These are phyloP conservation scores for Cryptosporidium xiaoi DNA, from an alignment of 169 alveolate species.

Conservation along the genomic window DNA sequence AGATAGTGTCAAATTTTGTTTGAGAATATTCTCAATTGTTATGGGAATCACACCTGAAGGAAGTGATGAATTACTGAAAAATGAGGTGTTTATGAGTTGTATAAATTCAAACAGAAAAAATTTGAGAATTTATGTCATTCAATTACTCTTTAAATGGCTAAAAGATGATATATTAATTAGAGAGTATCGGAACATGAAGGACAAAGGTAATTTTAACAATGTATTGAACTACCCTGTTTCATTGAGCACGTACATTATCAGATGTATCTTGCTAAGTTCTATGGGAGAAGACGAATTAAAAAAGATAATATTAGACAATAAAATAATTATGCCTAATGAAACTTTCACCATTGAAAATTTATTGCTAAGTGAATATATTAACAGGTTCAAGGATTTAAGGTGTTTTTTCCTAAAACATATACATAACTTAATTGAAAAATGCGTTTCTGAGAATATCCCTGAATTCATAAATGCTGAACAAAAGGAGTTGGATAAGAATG, in stretches of 20 bases:
- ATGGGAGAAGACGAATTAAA: constrained; percentile 14
- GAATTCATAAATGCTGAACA: neutral
- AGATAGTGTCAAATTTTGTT: neutral
- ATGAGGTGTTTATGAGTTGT: neutral
- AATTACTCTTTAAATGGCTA: constrained; percentile 50
- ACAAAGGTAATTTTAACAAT: constrained; percentile 11
- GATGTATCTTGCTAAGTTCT: constrained; percentile 42
- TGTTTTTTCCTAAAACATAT: constrained; percentile 24
- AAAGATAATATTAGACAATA: constrained; percentile 6
- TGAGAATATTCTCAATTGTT: constrained; percentile 30
- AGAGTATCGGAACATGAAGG: constrained; percentile 19
- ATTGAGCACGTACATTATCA: constrained; percentile 47
- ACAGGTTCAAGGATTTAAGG: constrained; percentile 30
- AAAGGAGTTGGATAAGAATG: neutral
- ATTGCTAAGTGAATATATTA: constrained; percentile 33
- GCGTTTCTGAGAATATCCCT: neutral
- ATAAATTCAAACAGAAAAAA: constrained; percentile 38
- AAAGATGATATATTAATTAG: constrained; percentile 52
- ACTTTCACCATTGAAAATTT: constrained; percentile 48
- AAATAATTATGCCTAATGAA: constrained; percentile 4
- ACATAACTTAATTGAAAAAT: constrained; percentile 11
- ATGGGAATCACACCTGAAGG: constrained; percentile 2
- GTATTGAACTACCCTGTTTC: constrained; percentile 23
- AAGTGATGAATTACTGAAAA: neutral
- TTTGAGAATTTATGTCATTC: neutral